Percentiles rank a stretch among this genome's conserved stretches.
Conservation (phyloP, 1,284 basidiomycete genomes). For the Tausonia pullulans region DNA sequence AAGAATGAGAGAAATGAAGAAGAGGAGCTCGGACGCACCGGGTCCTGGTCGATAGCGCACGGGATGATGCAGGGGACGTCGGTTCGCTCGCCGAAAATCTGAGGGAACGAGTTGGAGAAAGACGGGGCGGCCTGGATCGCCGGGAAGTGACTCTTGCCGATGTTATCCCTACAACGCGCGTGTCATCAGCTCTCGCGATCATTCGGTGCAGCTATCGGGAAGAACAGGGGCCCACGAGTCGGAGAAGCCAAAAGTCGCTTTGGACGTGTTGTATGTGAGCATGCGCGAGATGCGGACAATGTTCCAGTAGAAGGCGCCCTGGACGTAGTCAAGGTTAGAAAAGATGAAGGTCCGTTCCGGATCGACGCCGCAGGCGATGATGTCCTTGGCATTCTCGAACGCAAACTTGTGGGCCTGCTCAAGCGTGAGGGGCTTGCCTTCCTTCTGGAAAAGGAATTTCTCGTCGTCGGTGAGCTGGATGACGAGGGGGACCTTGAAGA, state of each 20-base stretch:
- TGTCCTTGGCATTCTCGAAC: slow-evolving; percentile 79
- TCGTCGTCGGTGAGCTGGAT: slow-evolving; percentile 97
- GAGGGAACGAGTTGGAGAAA: slow-evolving; percentile 97
- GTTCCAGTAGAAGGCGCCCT: slow-evolving; percentile 76
- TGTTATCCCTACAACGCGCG: slow-evolving; percentile 70
- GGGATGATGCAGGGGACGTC: slow-evolving; percentile 92
- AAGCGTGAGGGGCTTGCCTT: slow-evolving; percentile 55
- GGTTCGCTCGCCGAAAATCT: slow-evolving; percentile 78
- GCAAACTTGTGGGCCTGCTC: slow-evolving; percentile 82
- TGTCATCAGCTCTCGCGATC: not conserved
- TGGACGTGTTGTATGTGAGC: slow-evolving; percentile 87
- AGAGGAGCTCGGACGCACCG: slow-evolving; percentile 27
- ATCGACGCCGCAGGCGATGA: slow-evolving; percentile 92
- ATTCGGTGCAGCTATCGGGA: not conserved
- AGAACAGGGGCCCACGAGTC: slow-evolving; percentile 55
- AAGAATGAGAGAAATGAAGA: not conserved
- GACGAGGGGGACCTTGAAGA: slow-evolving; percentile 88
- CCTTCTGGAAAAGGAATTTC: slow-evolving; percentile 96
- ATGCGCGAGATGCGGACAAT: slow-evolving; percentile 84
- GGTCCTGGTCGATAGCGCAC: slow-evolving; percentile 90
- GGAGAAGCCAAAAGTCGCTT: slow-evolving; percentile 90
- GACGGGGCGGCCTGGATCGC: slow-evolving; percentile 94
- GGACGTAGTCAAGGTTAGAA: slow-evolving; percentile 66
- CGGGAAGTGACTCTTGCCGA: slow-evolving; percentile 96
- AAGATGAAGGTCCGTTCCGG: slow-evolving; percentile 95